Conservation (phyloP, 179 eudicot genomes). For the Carnegiea gigantea region DNA sequence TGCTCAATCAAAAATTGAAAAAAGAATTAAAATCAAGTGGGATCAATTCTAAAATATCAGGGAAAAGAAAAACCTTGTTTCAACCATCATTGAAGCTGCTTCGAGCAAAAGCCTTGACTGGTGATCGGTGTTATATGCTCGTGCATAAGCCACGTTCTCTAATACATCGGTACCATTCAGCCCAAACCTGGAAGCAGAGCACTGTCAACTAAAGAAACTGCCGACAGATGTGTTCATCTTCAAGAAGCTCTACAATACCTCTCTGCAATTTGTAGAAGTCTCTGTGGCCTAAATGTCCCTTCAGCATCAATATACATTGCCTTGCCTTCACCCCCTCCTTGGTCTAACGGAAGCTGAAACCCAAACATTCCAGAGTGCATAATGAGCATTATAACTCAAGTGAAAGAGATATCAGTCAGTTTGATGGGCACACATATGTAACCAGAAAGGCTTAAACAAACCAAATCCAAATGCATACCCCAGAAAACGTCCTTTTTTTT, state of each 20-base stretch:
- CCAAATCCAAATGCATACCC: too few relatives aligned
- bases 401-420: too few relatives aligned
- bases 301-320: constrained; percentile 99
- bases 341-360: constrained; percentile 86
- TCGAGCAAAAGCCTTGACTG: constrained; percentile 97
- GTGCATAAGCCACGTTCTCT: constrained; percentile 95
- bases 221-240: constrained; percentile 3
- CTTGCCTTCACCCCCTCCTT: constrained; percentile 99
- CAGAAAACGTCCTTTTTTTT: too few relatives aligned
- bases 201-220: constrained; percentile 14
- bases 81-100: constrained; percentile 99
- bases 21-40: not conserved
- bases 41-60: not conserved
- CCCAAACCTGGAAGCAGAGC: constrained; percentile 61
- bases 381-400: not conserved
- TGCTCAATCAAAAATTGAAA: too few relatives aligned
- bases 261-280: constrained; percentile 93
- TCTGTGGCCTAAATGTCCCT: constrained; percentile 95
- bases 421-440: too few relatives aligned
- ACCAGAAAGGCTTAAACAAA: too few relatives aligned
- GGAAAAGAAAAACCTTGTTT: constrained; percentile 60
- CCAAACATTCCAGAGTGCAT: constrained; percentile 12
- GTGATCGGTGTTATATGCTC: constrained; percentile 98
- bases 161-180: constrained; percentile 89
- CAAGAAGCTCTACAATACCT: constrained; percentile 43